phyloP scores from a whole-genome alignment of 78 protist genomes.

The Dictyostelium intermedium region DNA sequence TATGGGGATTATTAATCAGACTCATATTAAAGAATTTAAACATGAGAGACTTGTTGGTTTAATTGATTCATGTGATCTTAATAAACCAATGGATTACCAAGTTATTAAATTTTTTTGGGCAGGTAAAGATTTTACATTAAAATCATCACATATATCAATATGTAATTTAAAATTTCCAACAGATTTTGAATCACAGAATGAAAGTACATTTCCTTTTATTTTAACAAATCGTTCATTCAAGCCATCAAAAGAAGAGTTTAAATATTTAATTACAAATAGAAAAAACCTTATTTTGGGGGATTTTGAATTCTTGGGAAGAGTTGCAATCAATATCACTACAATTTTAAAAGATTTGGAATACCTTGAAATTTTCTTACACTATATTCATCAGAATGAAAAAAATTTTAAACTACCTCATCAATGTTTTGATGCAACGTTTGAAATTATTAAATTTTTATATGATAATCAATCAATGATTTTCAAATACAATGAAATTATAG shows the following conservation, averaged over 20 bases:
- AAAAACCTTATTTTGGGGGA: not conserved
- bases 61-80: not conserved
- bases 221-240: not conserved
- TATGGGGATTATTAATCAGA: not conserved
- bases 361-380: not conserved
- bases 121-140: not conserved
- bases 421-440: not conserved
- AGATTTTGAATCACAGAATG: not conserved
- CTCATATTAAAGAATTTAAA: not conserved
- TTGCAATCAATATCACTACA: not conserved
- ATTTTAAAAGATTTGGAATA: not conserved
- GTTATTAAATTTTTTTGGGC: not conserved
- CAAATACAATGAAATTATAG: not conserved
- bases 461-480: not conserved
- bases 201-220: too few species aligned
- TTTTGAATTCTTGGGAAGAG: not conserved
- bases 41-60: not conserved
- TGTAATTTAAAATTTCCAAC: not conserved
- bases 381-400: not conserved
- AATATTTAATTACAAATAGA: not conserved
- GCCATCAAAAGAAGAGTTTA: not conserved
- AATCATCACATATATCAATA: not conserved
- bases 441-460: not conserved
- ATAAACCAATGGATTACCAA: not conserved
- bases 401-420: not conserved